A percentile compares a stretch with the other conserved stretches of the same genome.
Conservation (phyloP, 2,329 filamentous ascomycete genomes). For the Daldinia sp. region DNA sequence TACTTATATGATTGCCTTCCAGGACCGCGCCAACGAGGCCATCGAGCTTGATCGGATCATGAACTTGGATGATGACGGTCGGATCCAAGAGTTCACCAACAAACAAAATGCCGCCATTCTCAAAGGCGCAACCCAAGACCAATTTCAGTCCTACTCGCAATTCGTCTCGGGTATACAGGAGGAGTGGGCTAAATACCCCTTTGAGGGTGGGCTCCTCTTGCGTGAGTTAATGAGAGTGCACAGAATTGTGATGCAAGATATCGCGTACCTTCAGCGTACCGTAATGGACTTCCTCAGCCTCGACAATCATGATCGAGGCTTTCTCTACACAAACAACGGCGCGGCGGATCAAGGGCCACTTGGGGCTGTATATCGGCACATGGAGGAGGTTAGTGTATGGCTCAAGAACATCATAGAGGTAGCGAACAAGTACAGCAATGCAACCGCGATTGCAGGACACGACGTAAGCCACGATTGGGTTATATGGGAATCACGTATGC, state of each 20-base stretch:
- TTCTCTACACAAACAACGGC: background rate
- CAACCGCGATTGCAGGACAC: background rate
- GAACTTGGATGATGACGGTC: no score
- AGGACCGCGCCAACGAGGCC: no score
- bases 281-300: slow-evolving; percentile 35
- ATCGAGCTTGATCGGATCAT: no score
- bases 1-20: background rate
- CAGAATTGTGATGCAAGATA: slow-evolving; percentile 18
- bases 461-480: slow-evolving; percentile 7
- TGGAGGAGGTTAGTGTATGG: background rate
- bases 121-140: background rate
- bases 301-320: background rate
- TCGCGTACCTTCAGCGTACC: slow-evolving; percentile 35
- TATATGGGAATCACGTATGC: slow-evolving; percentile 17
- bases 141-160: background rate
- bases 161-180: background rate
- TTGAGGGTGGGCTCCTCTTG: slow-evolving; percentile 34
- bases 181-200: background rate
- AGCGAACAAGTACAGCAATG: background rate
- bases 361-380: background rate
- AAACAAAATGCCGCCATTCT: no score
- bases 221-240: background rate
- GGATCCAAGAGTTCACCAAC: no score
- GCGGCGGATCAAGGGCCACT: background rate
- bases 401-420: background rate